Evolutionary conservation across 768 basidiomycete genomes (phyloP).

Genomic region (Lactarius deliciosus): DNA sequence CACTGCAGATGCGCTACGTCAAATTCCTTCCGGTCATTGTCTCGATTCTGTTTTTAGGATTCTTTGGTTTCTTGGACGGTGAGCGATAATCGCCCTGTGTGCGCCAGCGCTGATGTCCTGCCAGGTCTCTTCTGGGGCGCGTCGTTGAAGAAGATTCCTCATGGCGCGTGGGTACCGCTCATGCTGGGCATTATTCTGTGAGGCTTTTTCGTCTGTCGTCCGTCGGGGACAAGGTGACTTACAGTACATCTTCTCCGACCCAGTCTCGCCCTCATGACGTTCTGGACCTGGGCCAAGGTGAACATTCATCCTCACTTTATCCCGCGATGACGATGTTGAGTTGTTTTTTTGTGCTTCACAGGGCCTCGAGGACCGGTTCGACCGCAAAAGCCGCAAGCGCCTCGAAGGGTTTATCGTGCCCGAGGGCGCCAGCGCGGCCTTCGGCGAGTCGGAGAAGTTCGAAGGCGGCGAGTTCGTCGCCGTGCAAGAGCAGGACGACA

Average conservation of each 20-base stretch:
- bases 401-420: slow-evolving; percentile 52
- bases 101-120: not conserved
- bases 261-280: slow-evolving; percentile 49
- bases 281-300: slow-evolving; percentile 69
- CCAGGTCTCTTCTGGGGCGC: slow-evolving; percentile 63
- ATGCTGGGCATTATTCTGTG: slow-evolving; percentile 53
- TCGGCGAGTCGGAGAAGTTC: slow-evolving; percentile 1
- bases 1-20: slow-evolving; percentile 56
- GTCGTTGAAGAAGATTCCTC: slow-evolving; percentile 56
- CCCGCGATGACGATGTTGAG: not conserved
- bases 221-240: not conserved
- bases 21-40: slow-evolving; percentile 49
- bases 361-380: slow-evolving; percentile 64
- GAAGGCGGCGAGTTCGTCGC: not conserved
- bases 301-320: not conserved
- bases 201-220: slow-evolving; percentile 26
- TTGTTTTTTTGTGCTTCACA: not conserved
- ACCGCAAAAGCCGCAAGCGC: slow-evolving; percentile 54
- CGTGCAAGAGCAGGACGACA: not conserved
- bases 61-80: slow-evolving; percentile 67
- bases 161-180: slow-evolving; percentile 68
- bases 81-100: not conserved
- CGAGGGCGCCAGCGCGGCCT: slow-evolving; percentile 30
- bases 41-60: slow-evolving; percentile 47
- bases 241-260: not conserved